phyloP scores from a whole-genome alignment of 768 basidiomycete genomes.

The Leccinum ochraceum region DNA sequence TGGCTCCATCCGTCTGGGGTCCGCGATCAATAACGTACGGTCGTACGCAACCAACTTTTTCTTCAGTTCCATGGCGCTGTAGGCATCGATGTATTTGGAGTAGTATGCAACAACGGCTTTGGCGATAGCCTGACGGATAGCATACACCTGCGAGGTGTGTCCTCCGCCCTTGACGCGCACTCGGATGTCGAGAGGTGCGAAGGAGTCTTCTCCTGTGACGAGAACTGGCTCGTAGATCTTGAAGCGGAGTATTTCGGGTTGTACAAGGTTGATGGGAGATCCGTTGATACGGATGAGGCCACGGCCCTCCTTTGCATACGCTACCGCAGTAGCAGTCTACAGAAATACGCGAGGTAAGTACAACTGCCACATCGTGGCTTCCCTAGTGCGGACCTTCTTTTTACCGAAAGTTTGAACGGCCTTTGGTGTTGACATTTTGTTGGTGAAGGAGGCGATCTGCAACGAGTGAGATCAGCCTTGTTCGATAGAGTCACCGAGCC shows the following conservation, averaged over 20 bases:
- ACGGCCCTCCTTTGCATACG: slow-evolving; percentile 94
- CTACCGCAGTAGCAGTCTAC: slow-evolving; percentile 97
- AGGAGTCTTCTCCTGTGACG: slow-evolving; percentile 88
- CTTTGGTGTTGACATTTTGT: slow-evolving; percentile 73
- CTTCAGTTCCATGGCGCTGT: slow-evolving; percentile 95
- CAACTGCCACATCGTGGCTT: not conserved
- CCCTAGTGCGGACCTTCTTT: slow-evolving; percentile 79
- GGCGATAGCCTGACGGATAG: slow-evolving; percentile 97
- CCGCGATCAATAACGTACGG: slow-evolving; percentile 85
- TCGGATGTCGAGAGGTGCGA: slow-evolving; percentile 88
- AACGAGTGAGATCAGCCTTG: slow-evolving; percentile 20
- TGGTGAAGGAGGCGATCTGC: slow-evolving; percentile 26
- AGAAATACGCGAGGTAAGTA: slow-evolving; percentile 6
- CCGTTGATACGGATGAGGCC: slow-evolving; percentile 97
- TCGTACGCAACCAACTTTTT: slow-evolving; percentile 98
- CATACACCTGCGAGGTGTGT: slow-evolving; percentile 98
- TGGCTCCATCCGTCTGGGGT: slow-evolving; percentile 97
- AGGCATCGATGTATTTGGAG: slow-evolving; percentile 98
- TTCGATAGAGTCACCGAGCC: not conserved
- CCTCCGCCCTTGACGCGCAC: slow-evolving; percentile 99
- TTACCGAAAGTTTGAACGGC: slow-evolving; percentile 99
- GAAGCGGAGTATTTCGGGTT: slow-evolving; percentile 93
- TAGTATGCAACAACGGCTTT: slow-evolving; percentile 98
- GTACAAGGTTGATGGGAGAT: slow-evolving; percentile 92
- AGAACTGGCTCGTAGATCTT: slow-evolving; percentile 99